Evolutionary conservation across 2,329 filamentous ascomycete species (phyloP), one percentile per base, ranked within the genome.

Genomic region (Mycogone perniciosa): DNA sequence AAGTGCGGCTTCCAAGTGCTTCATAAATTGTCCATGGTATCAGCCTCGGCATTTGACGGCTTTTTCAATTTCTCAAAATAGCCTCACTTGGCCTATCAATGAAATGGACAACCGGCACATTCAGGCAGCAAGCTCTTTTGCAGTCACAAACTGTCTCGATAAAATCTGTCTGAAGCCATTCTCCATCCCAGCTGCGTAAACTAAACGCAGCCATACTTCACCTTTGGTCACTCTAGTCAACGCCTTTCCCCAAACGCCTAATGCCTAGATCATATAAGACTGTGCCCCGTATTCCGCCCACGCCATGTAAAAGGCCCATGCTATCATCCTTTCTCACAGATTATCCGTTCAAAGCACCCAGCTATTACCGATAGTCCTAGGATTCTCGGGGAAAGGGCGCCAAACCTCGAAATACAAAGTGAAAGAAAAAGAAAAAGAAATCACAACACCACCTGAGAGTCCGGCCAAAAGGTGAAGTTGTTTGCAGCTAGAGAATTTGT

Each of bases 181-280:
- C 34, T 40, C 41, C 46, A 33, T 50, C 42, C 27, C 33, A 29
- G 33, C 41, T 38, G 30, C 33, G 33, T 26, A 31, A 53, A 43
- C 43, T 51, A 53, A 35, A 38, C 39, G 48, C 48, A 51, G 38
- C 46, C 43, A 53, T 53, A 53, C 51, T 51, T 51, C 37, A 53
- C 51, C 51, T 53, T 51, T 27, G 33, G 33, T 41, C 11, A 44
- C 20, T 42, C 26, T 11, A 31, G 30, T n/a, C 11, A 29, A 31
- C 9, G 35, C 37, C 10, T 43, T 48, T 44, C 34, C 33, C 51
- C 49, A 44, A 51, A 51, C 48, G 43, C 44, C 44, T 29, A 34
- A 31, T 8, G 7, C 7, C 33, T 11, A 7, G 11, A 11, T 35
- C 11, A 8, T 35, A 35, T 8, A 35, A 8, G 7, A 7, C 7